phyloP scores from a whole-genome alignment of 208 protist genomes.

The Novymonas esmeraldas region DNA sequence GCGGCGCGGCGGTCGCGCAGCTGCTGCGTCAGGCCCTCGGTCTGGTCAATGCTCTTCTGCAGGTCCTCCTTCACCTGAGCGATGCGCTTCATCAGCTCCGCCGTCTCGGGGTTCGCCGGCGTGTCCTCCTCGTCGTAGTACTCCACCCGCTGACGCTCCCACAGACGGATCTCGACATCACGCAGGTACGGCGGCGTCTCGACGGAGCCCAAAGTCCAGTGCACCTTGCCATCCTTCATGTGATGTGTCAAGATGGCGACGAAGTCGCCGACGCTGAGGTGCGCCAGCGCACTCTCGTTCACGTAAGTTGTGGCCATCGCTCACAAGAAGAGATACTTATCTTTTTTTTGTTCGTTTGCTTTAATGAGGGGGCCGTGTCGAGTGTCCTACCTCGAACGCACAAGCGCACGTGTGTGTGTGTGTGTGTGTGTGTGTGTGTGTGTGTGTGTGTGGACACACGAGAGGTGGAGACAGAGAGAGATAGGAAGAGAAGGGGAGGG shows the following conservation, averaged over 20 bases:
- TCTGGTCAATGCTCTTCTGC: constrained; percentile 62
- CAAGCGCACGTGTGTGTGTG: too few species aligned
- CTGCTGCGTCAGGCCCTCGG: constrained; percentile 60
- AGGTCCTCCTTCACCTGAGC: constrained; percentile 56
- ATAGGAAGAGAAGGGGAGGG: neutral
- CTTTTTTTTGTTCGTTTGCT: constrained; percentile 8
- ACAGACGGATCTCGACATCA: constrained; percentile 78
- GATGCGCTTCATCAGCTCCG: constrained; percentile 65
- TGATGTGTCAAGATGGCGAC: constrained; percentile 68
- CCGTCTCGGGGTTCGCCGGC: constrained; percentile 50
- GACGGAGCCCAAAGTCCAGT: constrained; percentile 83
- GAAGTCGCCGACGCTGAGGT: constrained; percentile 76
- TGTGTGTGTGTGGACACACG: too few species aligned
- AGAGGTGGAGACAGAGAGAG: constrained; percentile 9
- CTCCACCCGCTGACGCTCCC: constrained; percentile 59
- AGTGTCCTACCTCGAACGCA: too few species aligned
- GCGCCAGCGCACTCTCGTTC: constrained; percentile 38
- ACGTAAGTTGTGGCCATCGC: constrained; percentile 23
- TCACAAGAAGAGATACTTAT: neutral
- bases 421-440: too few species aligned
- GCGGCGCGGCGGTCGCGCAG: constrained; percentile 58
- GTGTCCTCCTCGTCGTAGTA: constrained; percentile 48
- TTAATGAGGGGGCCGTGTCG: constrained; percentile 8
- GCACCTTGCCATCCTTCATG: constrained; percentile 53
- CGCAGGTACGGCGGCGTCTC: constrained; percentile 67